phyloP scores from a whole-genome alignment of 2,329 filamentous ascomycete species.

The Pestalotiopsis sp. region DNA sequence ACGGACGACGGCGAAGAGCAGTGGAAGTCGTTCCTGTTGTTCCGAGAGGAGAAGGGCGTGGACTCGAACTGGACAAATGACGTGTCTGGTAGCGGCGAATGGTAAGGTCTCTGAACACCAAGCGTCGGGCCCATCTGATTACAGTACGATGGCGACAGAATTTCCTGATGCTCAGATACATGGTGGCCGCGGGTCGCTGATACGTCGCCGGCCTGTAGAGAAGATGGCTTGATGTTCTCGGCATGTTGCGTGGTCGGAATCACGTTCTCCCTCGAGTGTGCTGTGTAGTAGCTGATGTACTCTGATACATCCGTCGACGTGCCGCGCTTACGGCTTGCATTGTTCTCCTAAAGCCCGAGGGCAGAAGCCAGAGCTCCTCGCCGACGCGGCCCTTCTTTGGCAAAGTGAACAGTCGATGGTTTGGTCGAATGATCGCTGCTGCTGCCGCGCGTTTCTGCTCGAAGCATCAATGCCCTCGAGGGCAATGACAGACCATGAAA shows the following conservation, averaged over 20 bases:
- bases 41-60: background rate
- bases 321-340: background rate
- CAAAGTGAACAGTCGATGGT: background rate
- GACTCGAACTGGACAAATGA: background rate
- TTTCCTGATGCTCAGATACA: background rate
- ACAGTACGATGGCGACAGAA: background rate
- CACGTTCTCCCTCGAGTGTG: background rate
- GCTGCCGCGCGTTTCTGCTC: background rate
- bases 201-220: background rate
- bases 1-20: background rate
- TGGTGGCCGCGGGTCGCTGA: background rate
- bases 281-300: slow-evolving; percentile 1
- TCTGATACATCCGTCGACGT: slow-evolving; percentile 1
- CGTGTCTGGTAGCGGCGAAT: background rate
- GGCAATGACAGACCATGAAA: slow-evolving; percentile 6
- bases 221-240: background rate
- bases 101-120: background rate
- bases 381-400: background rate
- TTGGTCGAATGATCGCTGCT: background rate
- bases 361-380: background rate
- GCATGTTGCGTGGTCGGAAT: background rate
- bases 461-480: background rate
- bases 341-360: background rate
- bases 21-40: background rate
- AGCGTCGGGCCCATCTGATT: background rate